phyloP scores from a whole-genome alignment of 2,329 filamentous ascomycete genomes.

The Teratosphaeriaceae sp. region DNA sequence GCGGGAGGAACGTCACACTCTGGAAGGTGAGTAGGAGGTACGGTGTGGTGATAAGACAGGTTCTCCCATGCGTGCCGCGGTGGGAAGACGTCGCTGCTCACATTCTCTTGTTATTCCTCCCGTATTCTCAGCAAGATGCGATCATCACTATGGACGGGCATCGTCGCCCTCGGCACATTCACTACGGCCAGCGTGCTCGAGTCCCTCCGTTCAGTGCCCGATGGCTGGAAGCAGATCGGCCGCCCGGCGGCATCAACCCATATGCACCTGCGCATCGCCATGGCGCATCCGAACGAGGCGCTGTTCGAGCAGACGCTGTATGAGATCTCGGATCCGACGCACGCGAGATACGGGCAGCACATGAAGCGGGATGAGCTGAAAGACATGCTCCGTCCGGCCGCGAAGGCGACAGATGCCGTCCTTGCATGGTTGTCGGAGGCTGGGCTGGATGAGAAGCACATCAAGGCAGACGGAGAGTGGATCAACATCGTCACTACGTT shows the following conservation, averaged over 20 bases:
- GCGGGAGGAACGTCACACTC: too few species aligned
- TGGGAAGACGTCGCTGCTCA: too few species aligned
- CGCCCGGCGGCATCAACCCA: not conserved
- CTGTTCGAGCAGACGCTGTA: not conserved
- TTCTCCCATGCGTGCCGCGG: too few species aligned
- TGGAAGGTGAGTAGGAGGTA: too few species aligned
- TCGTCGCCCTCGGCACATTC: not conserved
- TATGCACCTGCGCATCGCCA: not conserved
- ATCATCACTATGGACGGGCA: not conserved
- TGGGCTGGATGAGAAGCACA: conserved; percentile 39
- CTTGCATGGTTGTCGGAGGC: conserved; percentile 51
- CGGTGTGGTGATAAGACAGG: too few species aligned
- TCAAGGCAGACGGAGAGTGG: conserved; percentile 53
- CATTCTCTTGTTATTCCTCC: too few species aligned
- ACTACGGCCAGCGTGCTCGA: not conserved
- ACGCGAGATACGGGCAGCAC: conserved; percentile 28
- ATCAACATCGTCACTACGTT: conserved; percentile 49
- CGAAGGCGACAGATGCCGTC: conserved; percentile 46
- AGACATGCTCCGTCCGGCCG: conserved; percentile 46
- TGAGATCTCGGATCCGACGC: not conserved
- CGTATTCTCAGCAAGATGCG: not conserved
- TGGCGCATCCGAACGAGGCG: not conserved
- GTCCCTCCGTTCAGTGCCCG: not conserved
- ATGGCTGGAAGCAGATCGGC: not conserved
- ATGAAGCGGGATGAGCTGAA: conserved; percentile 47